phyloP scores from a whole-genome alignment of 2,329 filamentous ascomycete species.

The Aureobasidium sp. region DNA sequence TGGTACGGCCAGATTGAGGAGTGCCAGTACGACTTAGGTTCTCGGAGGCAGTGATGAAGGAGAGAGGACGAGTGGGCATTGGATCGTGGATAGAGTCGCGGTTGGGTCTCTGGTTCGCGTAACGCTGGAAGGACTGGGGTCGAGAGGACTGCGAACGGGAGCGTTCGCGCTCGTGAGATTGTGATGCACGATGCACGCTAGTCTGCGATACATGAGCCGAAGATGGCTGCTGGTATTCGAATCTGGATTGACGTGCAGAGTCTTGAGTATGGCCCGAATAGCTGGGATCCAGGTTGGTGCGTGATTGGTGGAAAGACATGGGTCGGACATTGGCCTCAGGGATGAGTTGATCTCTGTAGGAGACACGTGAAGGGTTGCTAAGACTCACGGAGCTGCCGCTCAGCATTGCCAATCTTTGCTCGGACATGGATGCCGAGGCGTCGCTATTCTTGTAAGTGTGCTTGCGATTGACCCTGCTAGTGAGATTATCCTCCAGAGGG shows the following conservation, averaged over 20 bases:
- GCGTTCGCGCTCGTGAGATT: slow-evolving; percentile 8
- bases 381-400: slow-evolving; percentile 39
- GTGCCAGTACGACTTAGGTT: slow-evolving; percentile 3
- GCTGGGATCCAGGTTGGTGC: slow-evolving; percentile 52
- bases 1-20: slow-evolving; percentile 16
- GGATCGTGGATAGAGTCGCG: slow-evolving; percentile 12
- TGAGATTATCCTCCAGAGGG: slow-evolving; percentile 79
- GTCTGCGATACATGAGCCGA: background rate
- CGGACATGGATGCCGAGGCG: slow-evolving; percentile 39
- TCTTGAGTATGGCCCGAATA: slow-evolving; percentile 46
- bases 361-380: slow-evolving; percentile 30
- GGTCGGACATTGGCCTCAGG: slow-evolving; percentile 35
- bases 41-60: slow-evolving; percentile 12
- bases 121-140: slow-evolving; percentile 13
- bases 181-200: slow-evolving; percentile 22
- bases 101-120: slow-evolving; percentile 1
- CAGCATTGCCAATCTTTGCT: slow-evolving; percentile 54
- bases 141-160: slow-evolving; percentile 15
- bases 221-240: slow-evolving; percentile 41
- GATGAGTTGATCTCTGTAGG: slow-evolving; percentile 38
- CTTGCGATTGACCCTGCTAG: slow-evolving; percentile 51
- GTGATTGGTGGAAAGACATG: slow-evolving; percentile 75
- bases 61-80: slow-evolving; percentile 15
- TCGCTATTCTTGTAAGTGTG: slow-evolving; percentile 71
- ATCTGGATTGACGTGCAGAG: slow-evolving; percentile 35